phyloP scores from a whole-genome alignment of 805 yeast species.

The Cyberlindnera lachancei region DNA sequence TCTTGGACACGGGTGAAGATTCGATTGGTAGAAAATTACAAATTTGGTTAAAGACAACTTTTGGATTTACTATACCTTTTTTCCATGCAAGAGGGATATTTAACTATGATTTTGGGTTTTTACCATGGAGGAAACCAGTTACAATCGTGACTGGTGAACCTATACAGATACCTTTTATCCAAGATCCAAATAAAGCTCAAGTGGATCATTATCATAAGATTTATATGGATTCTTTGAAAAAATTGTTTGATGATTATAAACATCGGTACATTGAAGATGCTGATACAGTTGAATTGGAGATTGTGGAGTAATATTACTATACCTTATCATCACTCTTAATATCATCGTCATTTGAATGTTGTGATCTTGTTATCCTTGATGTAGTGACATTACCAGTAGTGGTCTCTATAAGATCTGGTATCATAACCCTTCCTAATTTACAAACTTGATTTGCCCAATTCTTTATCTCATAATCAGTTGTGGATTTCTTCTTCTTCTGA shows the following conservation, averaged over 20 bases:
- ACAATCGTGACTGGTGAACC: constrained; percentile 71
- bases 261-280: constrained; percentile 31
- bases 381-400: too few relatives aligned
- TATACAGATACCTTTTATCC: constrained; percentile 44
- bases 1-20: constrained; percentile 35
- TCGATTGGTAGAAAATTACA: constrained; percentile 54
- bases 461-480: constrained; percentile 44
- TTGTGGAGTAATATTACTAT: constrained; percentile 13
- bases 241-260: constrained; percentile 63
- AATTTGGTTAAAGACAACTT: constrained; percentile 56
- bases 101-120: constrained; percentile 83
- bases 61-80: constrained; percentile 85
- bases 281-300: constrained; percentile 8
- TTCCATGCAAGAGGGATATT: constrained; percentile 90
- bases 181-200: constrained; percentile 38
- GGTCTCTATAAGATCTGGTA: constrained; percentile 39
- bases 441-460: constrained; percentile 62
- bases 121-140: constrained; percentile 80
- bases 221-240: constrained; percentile 57
- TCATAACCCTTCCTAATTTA: constrained; percentile 52
- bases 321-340: neutral
- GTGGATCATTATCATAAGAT: constrained; percentile 65
- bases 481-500: too few relatives aligned
- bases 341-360: neutral
- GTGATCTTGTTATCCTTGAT: constrained; percentile 14